Base-by-base conservation (phyloP, 140 eudicot genomes). In the Cichorium intybus region DNA sequence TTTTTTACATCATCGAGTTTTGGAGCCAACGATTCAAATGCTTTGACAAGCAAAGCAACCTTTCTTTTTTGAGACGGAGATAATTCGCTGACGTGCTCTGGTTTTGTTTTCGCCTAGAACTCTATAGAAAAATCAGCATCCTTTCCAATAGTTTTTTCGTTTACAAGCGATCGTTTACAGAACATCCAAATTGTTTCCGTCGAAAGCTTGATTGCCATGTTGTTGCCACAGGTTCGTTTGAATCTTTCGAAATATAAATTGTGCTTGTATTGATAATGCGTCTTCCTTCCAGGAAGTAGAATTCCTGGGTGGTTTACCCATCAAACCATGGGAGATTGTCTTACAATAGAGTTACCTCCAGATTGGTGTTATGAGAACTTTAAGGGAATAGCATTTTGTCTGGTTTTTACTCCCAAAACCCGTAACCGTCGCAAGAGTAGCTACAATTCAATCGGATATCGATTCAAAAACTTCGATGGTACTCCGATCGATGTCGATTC, bases 11-110 rank as follows among this genome's bases (percentile, higher is more conserved):
- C 95, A 52, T 85, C 86, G 5, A 71, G 78, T 6, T 87, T 45
- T 0, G 97, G 96, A 28, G 72, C 95, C 34, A 91, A 88, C n/a
- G 85, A 82, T 77, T 91, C 97, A 26, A 91, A 91, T 39, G 92
- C 97, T 65, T 76, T 82, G 10, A 87, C 84, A 24, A 91, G 89
- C 69, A 87, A 64, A 11, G 95, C 78, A 22, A 91, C 97, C 74
- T 85, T 87, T 39, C 65, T 71, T 75, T 87, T 84, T 75, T 87
- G 91, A 54, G 84, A 79, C 20, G 97, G 97, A n/a, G 87, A 88
- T 28, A 91, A 87, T 66, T 91, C 84, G 34, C 88, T 47, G 14
- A 91, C 10, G 4, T 64, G 74, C 51, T 41, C 72, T n/a, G 58
- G 56, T 69, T 55, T 77, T 39, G 69, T 27, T 70, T 78, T 68